Evolutionary conservation across 768 basidiomycete species (phyloP).

Genomic region (Coprinopsis strossmayeri): DNA sequence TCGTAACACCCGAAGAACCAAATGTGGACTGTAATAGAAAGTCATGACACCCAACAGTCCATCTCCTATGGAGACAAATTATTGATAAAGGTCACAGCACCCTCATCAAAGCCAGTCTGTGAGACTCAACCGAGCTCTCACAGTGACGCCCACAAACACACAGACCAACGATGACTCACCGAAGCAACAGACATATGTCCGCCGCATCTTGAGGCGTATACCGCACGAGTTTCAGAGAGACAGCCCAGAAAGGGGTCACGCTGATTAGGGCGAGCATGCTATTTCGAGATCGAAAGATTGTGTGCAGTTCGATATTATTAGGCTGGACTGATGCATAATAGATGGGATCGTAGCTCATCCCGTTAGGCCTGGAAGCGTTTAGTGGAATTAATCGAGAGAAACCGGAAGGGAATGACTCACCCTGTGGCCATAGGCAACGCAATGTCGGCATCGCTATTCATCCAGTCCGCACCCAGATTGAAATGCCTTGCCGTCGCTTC

Average conservation of each 20-base stretch:
- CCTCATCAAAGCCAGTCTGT: background rate
- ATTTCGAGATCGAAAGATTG: conserved; percentile 51
- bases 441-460: conserved; percentile 71
- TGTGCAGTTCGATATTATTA: conserved; percentile 47
- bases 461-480: conserved; percentile 60
- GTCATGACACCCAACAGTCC: too few relatives aligned
- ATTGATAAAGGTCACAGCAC: background rate
- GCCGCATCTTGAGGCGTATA: conserved; percentile 56
- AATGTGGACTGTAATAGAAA: too few relatives aligned
- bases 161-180: conserved; percentile 29
- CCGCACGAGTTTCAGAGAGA: conserved; percentile 66
- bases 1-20: too few relatives aligned
- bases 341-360: conserved; percentile 51
- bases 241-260: conserved; percentile 66
- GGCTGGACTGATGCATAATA: conserved; percentile 43
- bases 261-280: conserved; percentile 44
- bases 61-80: too few relatives aligned
- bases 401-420: conserved; percentile 28
- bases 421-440: conserved; percentile 61
- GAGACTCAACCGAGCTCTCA: background rate
- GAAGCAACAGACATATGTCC: conserved; percentile 65
- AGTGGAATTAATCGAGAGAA: background rate
- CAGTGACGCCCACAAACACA: background rate
- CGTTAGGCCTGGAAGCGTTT: conserved; percentile 17
- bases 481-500: conserved; percentile 43